Percentiles rank a stretch among this genome's conserved stretches.
phyloP scores from a whole-genome alignment of 2,329 filamentous ascomycete genomes.

The Didymella exigua region DNA sequence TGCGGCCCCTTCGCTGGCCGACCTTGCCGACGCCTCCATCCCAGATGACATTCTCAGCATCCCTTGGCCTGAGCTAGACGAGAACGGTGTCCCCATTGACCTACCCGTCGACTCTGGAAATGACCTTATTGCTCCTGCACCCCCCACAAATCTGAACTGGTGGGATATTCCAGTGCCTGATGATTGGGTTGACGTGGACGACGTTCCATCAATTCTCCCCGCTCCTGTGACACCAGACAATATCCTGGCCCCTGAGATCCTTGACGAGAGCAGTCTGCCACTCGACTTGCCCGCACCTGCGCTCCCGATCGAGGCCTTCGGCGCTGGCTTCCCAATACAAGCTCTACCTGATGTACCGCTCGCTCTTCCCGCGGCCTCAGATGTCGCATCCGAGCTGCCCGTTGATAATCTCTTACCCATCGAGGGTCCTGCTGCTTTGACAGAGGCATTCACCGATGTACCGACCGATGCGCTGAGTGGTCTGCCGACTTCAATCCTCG shows the following conservation, averaged over 20 bases:
- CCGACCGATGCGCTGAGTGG: conserved; percentile 4
- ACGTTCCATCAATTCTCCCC: neutral
- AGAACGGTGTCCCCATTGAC: neutral
- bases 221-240: neutral
- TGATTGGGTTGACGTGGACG: neutral
- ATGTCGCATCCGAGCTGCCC: neutral
- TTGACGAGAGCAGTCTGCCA: neutral
- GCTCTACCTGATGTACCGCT: conserved; percentile 6
- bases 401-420: neutral
- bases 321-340: conserved; percentile 9
- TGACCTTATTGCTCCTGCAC: neutral
- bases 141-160: neutral
- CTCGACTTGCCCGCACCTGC: neutral
- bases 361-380: neutral
- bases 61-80: conserved; percentile 4
- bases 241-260: neutral
- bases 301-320: neutral
- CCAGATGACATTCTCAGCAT: conserved; percentile 2
- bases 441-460: neutral
- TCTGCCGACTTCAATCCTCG: neutral
- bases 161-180: neutral
- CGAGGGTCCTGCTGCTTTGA: conserved; percentile 1
- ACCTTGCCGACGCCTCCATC: neutral
- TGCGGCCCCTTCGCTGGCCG: neutral
- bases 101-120: neutral